Evolutionary conservation across 345 rosid species (phyloP).

Genomic region (Bruguiera gymnorhiza): DNA sequence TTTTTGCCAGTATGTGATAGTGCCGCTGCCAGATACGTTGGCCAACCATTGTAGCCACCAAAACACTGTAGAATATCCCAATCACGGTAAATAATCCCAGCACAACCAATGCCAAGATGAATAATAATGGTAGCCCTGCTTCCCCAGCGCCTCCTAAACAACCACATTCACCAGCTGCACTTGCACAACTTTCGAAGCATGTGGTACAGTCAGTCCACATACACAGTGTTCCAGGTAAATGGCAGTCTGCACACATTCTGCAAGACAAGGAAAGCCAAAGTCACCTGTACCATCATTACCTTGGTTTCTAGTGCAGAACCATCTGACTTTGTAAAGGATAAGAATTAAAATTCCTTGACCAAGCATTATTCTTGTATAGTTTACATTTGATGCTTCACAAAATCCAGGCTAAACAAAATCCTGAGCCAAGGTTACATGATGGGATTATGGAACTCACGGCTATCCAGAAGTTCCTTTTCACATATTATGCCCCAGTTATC

Average conservation of each 20-base stretch:
- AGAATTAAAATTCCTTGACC: not conserved
- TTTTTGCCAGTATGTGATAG: slow-evolving; percentile 95
- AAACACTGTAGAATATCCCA: slow-evolving; percentile 92
- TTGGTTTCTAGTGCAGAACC: not conserved
- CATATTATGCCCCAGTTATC: not conserved
- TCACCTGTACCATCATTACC: not conserved
- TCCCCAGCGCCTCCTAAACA: slow-evolving; percentile 99
- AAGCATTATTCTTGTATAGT: not conserved
- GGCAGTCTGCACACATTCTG: slow-evolving; percentile 98
- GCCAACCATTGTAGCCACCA: slow-evolving; percentile 99
- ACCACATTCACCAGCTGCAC: slow-evolving; percentile 90
- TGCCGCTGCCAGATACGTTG: slow-evolving; percentile 99
- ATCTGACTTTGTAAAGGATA: not conserved
- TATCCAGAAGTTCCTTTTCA: not conserved
- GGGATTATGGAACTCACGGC: no score
- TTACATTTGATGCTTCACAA: no score
- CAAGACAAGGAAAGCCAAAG: slow-evolving; percentile 19
- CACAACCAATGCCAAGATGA: slow-evolving; percentile 78
- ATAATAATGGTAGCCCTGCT: slow-evolving; percentile 86
- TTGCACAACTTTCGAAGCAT: slow-evolving; percentile 94
- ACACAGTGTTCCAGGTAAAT: slow-evolving; percentile 95
- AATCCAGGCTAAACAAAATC: no score
- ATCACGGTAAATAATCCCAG: slow-evolving; percentile 89
- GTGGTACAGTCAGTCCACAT: slow-evolving; percentile 99
- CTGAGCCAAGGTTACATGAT: no score